Evolutionary conservation across 2,329 filamentous ascomycete species (phyloP).

Genomic region (Fusarium albosuccineum): DNA sequence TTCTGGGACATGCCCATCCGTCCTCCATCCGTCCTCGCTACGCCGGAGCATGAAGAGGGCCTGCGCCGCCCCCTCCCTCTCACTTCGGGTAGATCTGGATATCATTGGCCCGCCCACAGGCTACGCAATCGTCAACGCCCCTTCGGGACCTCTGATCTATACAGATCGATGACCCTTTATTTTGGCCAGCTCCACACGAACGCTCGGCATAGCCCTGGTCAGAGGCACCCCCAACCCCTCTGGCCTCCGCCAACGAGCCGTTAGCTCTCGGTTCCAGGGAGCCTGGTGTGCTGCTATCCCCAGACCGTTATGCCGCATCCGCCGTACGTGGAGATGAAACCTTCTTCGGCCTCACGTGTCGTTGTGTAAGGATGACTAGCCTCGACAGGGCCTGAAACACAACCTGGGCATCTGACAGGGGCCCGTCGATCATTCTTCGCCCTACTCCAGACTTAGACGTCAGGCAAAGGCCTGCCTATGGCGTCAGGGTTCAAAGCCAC

Average conservation of each 20-base stretch:
- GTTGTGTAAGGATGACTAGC: conserved; percentile 40
- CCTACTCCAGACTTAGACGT: conserved; percentile 31
- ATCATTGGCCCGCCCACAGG: conserved; percentile 45
- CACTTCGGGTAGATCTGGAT: conserved; percentile 47
- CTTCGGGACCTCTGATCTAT: conserved; percentile 39
- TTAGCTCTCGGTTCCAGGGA: conserved; percentile 32
- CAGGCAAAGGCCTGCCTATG: conserved; percentile 31
- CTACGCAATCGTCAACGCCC: conserved; percentile 38
- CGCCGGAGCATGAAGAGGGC: conserved; percentile 31
- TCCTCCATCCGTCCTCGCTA: conserved; percentile 24
- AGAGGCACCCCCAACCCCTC: conserved; percentile 22
- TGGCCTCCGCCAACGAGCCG: conserved; percentile 16
- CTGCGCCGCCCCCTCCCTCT: conserved; percentile 38
- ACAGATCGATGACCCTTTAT: conserved; percentile 35
- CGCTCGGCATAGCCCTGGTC: conserved; percentile 31
- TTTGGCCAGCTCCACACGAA: conserved; percentile 34
- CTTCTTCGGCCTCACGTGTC: conserved; percentile 45
- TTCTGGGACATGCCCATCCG: conserved; percentile 28
- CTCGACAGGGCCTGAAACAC: conserved; percentile 44
- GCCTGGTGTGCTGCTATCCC: conserved; percentile 31
- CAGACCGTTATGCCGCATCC: conserved; percentile 43
- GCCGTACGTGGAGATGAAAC: conserved; percentile 46
- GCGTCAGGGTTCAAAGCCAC: conserved; percentile 40
- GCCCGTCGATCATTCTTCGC: conserved; percentile 37
- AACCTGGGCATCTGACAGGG: conserved; percentile 39